phyloP scores from a whole-genome alignment of 2,329 filamentous ascomycete genomes.

The Nemania sp. region DNA sequence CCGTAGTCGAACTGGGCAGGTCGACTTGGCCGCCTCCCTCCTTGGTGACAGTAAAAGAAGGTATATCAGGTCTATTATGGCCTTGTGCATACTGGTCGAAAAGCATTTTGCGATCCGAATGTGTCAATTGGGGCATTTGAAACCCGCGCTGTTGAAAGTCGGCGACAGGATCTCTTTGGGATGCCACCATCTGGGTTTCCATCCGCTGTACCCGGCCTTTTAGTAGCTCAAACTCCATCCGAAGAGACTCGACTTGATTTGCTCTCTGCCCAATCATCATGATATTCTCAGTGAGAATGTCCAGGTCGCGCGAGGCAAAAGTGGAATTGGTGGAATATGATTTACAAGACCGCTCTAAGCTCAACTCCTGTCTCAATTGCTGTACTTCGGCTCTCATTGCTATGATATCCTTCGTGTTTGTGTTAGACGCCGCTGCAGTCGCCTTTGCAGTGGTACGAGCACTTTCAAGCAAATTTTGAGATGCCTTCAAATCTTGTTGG shows the following conservation, averaged over 20 bases:
- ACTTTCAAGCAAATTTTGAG: conserved; percentile 23
- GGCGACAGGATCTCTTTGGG: conserved; percentile 8
- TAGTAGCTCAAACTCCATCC: conserved; percentile 48
- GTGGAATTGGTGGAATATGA: conserved; percentile 12
- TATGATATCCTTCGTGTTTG: conserved; percentile 39
- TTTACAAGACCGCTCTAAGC: conserved; percentile 31
- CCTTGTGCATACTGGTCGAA: not conserved
- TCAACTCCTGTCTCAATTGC: conserved; percentile 37
- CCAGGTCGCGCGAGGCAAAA: conserved; percentile 42
- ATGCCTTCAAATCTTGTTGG: conserved; percentile 5
- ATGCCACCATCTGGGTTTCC: conserved; percentile 31
- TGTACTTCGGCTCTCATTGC: conserved; percentile 41
- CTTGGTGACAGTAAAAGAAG: not conserved
- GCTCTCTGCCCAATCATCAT: conserved; percentile 44
- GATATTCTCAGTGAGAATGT: conserved; percentile 46
- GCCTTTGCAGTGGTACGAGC: conserved; percentile 33
- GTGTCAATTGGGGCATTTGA: not conserved
- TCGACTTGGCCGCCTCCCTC: not conserved
- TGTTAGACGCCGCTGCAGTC: conserved; percentile 30
- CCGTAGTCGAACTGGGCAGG: not conserved
- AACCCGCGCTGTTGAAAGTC: conserved; percentile 1
- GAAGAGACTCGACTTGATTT: conserved; percentile 45
- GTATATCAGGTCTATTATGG: not conserved
- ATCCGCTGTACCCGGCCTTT: conserved; percentile 43
- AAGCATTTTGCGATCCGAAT: conserved; percentile 14